Base-by-base conservation (phyloP, 352 stramenopile species). In the Aphanomyces euteiches region DNA sequence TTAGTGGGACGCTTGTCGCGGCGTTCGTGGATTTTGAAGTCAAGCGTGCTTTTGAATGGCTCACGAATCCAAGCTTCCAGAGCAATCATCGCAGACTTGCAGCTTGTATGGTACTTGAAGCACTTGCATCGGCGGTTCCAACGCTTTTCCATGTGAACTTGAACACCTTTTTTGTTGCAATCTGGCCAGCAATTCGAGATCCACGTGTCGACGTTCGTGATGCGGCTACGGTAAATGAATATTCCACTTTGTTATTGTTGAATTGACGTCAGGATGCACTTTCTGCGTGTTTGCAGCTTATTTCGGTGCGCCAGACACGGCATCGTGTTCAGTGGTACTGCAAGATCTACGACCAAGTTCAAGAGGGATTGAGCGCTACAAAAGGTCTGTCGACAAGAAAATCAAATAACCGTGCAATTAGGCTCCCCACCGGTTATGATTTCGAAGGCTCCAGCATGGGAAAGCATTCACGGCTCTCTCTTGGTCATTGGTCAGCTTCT, bases 401-500 rank as follows among this genome's bases (percentile, higher is more conserved):
- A 58, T 40, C 15, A 69, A 4, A 17, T 50, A 13, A 48, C 15
- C 19, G 7, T 56, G 41, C 28, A 7, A 28, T 10, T 53, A 66
- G 54, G 66, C 36, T 34, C 45, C 6, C 37, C 66, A 47, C 38
- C 47, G n/a, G 58, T 72, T 13, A 13, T 47, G 4, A n/a, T 72
- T 36, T 47, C 56, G 50, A 72, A 5, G 54, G 78, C 37, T 74
- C 82, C 59, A 2, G 81, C 85, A 5, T 92, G 85, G 85, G 85
- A 92, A 57, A 86, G 80, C 43, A 84, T 92, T 0, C 97, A 99
- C 74, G 97, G 97, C 10, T 98, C 95, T 6, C 78, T 99, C 21
- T 78, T 99, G 0, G 91, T 98, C 7, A 92, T 99, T 28, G 85
- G 87, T 37, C 93, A 98, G 61, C 86, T 99, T 67, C 80, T 99